Evolutionary conservation across 2,329 filamentous ascomycete genomes (phyloP).

Genomic region (Aspergillus tamarii): DNA sequence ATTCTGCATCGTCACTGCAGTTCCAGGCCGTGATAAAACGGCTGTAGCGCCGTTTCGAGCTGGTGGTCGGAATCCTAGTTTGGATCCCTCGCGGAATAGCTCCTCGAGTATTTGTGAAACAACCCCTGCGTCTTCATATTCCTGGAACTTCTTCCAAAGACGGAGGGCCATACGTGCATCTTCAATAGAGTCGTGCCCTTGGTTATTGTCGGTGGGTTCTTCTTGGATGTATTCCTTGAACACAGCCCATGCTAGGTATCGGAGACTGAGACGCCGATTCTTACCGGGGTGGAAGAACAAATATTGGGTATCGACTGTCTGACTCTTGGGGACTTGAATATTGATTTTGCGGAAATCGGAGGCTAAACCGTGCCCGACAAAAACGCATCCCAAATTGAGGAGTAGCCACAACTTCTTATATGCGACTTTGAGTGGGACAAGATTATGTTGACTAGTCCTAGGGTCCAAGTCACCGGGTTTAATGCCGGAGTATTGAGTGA

Average conservation of each 20-base stretch:
- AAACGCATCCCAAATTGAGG: constrained; percentile 89
- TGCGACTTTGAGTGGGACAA: constrained; percentile 84
- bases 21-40: constrained; percentile 43
- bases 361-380: constrained; percentile 89
- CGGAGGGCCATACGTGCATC: constrained; percentile 89
- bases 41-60: constrained; percentile 39
- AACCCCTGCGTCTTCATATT: constrained; percentile 84
- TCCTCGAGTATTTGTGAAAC: constrained; percentile 82
- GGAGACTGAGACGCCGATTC: constrained; percentile 83
- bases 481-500: constrained; percentile 93
- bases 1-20: constrained; percentile 42
- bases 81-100: constrained; percentile 72
- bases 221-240: constrained; percentile 93
- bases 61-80: constrained; percentile 62
- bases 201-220: constrained; percentile 58
- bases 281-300: constrained; percentile 82
- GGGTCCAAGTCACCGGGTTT: constrained; percentile 82
- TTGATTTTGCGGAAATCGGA: constrained; percentile 98
- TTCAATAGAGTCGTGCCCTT: constrained; percentile 86
- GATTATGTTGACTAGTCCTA: constrained; percentile 74
- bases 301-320: constrained; percentile 93
- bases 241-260: constrained; percentile 88
- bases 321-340: constrained; percentile 86
- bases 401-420: constrained; percentile 99
- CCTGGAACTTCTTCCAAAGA: constrained; percentile 85